Evolutionary conservation across 2,329 filamentous ascomycete species (phyloP).

Genomic region (Aureobasidium namibiae): DNA sequence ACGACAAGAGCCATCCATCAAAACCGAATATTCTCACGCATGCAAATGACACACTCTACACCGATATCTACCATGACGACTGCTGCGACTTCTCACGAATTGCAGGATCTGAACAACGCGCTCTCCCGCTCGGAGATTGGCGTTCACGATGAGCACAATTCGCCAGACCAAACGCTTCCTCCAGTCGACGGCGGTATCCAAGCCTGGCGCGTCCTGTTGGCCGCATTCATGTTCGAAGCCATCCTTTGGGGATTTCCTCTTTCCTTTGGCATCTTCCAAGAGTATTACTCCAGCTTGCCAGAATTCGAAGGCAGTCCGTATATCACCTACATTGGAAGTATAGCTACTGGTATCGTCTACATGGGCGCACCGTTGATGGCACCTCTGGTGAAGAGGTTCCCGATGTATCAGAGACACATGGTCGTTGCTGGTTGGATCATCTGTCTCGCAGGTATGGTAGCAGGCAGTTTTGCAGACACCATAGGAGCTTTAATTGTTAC

Average conservation of each 20-base stretch:
- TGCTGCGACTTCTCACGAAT: too few species aligned
- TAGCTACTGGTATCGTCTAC: constrained; percentile 50
- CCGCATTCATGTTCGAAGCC: constrained; percentile 42
- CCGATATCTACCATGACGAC: too few species aligned
- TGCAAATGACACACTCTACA: too few species aligned
- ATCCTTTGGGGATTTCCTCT: constrained; percentile 57
- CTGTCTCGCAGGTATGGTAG: constrained; percentile 19
- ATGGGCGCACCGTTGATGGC: constrained; percentile 45
- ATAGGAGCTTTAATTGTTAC: constrained; percentile 49
- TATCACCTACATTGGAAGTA: constrained; percentile 58
- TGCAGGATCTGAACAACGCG: too few species aligned
- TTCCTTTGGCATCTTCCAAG: constrained; percentile 62
- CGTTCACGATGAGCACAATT: too few species aligned
- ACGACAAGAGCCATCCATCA: too few species aligned
- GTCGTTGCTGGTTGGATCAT: constrained; percentile 37
- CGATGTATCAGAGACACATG: constrained; percentile 35
- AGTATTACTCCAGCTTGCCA: constrained; percentile 55
- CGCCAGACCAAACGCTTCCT: too few species aligned
- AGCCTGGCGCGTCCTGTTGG: constrained; percentile 20
- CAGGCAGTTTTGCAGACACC: constrained; percentile 39
- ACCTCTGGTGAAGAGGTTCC: constrained; percentile 31
- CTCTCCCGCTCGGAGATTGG: too few species aligned
- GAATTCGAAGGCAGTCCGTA: constrained; percentile 46
- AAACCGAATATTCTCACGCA: too few species aligned
- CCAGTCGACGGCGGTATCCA: constrained; percentile 17